Percentiles rank a stretch among this genome's conserved stretches.
phyloP scores from a whole-genome alignment of 164 flowering plant species.

The Magnolia changhungtana region DNA sequence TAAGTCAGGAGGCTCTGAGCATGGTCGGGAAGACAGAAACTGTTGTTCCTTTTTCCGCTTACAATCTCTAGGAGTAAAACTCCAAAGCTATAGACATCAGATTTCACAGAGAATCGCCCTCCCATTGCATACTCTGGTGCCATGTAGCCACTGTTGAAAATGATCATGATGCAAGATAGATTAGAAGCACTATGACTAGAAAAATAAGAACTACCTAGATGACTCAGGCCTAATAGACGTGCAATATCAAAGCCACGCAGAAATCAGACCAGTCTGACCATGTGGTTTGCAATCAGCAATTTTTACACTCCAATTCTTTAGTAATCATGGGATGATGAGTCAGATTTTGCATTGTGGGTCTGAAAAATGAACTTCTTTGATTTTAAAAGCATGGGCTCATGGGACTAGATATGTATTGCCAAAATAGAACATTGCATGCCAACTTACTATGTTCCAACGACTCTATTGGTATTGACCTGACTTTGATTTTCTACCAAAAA shows the following conservation, averaged over 20 bases:
- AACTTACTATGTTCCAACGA: constrained; percentile 32
- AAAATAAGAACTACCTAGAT: constrained; percentile 12
- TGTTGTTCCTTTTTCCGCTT: constrained; percentile 21
- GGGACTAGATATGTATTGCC: too few relatives aligned
- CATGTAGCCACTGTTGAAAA: constrained; percentile 26
- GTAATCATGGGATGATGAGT: too few relatives aligned
- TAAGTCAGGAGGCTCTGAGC: constrained; percentile 13
- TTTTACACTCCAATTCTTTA: too few relatives aligned
- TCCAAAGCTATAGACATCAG: constrained; percentile 28
- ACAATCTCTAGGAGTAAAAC: constrained; percentile 24
- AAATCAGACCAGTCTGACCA: too few relatives aligned
- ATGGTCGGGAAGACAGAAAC: not conserved
- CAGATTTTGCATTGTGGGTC: too few relatives aligned
- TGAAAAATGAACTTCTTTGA: too few relatives aligned
- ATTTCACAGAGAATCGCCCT: constrained; percentile 25
- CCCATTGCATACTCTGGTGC: constrained; percentile 30
- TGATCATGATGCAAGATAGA: too few relatives aligned
- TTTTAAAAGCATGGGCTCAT: too few relatives aligned
- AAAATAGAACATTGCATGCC: too few relatives aligned
- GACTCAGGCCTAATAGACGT: constrained; percentile 24
- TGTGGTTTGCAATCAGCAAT: too few relatives aligned
- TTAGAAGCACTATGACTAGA: constrained; percentile 8
- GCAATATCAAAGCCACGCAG: too few relatives aligned
- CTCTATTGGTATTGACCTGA: constrained; percentile 22
- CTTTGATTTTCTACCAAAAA: constrained; percentile 17